Base-by-base conservation (phyloP, 192 early-diverging fungal species). In the Powellomyces hirtus region DNA sequence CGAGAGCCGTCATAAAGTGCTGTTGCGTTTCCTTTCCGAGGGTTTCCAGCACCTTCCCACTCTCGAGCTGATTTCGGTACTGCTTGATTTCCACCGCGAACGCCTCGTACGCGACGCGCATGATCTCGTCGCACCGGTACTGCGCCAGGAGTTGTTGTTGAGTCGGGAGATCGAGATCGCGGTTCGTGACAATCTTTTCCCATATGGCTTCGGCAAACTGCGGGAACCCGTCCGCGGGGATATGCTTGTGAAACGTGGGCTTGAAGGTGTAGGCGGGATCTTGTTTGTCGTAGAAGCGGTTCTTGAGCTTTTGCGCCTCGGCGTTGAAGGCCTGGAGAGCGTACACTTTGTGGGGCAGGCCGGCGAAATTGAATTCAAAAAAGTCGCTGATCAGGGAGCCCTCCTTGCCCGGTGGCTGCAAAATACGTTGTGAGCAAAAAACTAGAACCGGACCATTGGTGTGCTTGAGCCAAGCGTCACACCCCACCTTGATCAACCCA, bases 101-200 rank as follows among this genome's bases (percentile, higher is more conserved):
- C 7, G 72, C 73, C 13, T 81, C 86, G 75, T 92, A 88, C 0
- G 88, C 91, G 0, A 80, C 62, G 35, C 70, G 61, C 30, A 91
- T 86, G 74, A 99, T 98, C 76, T 99, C 97, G 58, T 99, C 97
- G 74, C 97, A 99, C 50, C 97, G 89, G 77, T 92, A 98, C 81
- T 98, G 95, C 30, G 97, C 97, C 52, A 99, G 84, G 49, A 99
- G 75, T 75, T 98, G 92, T 80, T 97, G 96, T 73, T 99, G 97
- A 4, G 96, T 97, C 4, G 97, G 97, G 36, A 99, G 81, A 81
- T 99, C 97, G 61, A 99, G 80, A 64, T 99, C 97, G 62, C 91
- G 90, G 79, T 96, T 97, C 76, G 88, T 86, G 61, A 91, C 81
- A 45, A 99, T 95, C 79, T 95, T 94, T 53, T 94, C 94, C 97